A percentile compares a stretch with the other conserved stretches of the same genome.
Conservation (phyloP, 495 filamentous ascomycete genomes). For the Podospora tetraspora region DNA sequence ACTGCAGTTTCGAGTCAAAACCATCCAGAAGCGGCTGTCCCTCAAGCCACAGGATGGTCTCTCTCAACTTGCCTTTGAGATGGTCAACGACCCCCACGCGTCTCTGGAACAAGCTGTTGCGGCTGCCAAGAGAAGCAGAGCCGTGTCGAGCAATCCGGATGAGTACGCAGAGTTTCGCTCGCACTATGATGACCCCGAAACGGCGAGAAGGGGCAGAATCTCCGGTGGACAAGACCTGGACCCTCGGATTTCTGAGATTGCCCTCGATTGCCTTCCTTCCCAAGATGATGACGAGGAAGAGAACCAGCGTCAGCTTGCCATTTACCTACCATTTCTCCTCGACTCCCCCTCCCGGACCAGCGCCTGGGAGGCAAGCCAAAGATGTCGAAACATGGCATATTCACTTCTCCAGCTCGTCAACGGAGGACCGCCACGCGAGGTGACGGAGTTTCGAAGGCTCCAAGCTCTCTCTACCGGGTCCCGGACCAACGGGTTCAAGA, state of each 20-base stretch:
- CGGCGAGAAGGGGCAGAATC: not conserved
- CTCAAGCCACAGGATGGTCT: conserved; percentile 25
- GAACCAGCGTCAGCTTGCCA: conserved; percentile 24
- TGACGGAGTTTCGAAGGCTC: conserved; percentile 30
- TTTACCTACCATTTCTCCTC: conserved; percentile 55
- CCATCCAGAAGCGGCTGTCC: conserved; percentile 36
- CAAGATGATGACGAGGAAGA: not conserved
- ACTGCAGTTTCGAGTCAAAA: conserved; percentile 30
- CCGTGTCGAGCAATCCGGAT: conserved; percentile 8
- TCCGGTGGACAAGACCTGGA: conserved; percentile 29
- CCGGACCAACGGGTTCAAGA: conserved; percentile 13
- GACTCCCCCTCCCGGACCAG: conserved; percentile 56
- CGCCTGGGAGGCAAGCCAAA: conserved; percentile 57
- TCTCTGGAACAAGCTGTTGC: conserved; percentile 29
- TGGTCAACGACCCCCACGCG: conserved; percentile 29
- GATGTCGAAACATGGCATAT: conserved; percentile 54
- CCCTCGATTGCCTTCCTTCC: conserved; percentile 30
- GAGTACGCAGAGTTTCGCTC: conserved; percentile 41
- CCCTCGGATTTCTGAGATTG: conserved; percentile 46
- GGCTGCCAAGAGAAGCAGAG: conserved; percentile 19
- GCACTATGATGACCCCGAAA: conserved; percentile 37
- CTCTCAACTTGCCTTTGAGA: conserved; percentile 35
- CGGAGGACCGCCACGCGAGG: conserved; percentile 2
- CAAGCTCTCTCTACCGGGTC: conserved; percentile 23
- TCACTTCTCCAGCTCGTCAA: conserved; percentile 45